These are phyloP conservation scores for Xylaria bambusicola DNA, from an alignment of 495 filamentous ascomycete genomes.

Conservation along the genomic window DNA sequence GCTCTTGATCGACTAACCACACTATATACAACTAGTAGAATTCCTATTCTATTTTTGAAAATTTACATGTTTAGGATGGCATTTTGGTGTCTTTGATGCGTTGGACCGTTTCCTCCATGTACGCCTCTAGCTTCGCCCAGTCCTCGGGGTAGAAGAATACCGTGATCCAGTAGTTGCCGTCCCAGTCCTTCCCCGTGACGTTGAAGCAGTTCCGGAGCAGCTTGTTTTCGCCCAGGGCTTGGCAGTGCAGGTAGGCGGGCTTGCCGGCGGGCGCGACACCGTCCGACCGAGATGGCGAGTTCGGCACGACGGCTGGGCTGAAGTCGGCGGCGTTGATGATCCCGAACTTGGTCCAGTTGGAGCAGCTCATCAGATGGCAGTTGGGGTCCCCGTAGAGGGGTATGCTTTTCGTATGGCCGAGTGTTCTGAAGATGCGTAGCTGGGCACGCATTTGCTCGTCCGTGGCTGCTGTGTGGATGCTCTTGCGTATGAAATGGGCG, in stretches of 20 bases:
- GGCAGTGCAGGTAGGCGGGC: conserved; percentile 10
- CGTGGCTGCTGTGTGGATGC: conserved; percentile 5
- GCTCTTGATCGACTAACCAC: too few relatives aligned
- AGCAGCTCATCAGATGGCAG: conserved; percentile 5
- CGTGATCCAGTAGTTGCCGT: conserved; percentile 17
- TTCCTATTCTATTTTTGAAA: too few relatives aligned
- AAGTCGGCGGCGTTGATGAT: conserved; percentile 11
- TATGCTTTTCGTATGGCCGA: conserved; percentile 2
- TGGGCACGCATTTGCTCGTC: conserved; percentile 16
- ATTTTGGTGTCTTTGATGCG: not conserved
- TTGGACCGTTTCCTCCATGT: conserved; percentile 9
- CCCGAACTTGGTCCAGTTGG: conserved; percentile 18
- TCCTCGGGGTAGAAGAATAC: conserved; percentile 17
- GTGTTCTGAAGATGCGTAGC: conserved; percentile 11
- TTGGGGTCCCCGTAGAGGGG: conserved; percentile 1
- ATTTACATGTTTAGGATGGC: too few relatives aligned
- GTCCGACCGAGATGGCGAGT: not conserved
- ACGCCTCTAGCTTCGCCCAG: conserved; percentile 10
- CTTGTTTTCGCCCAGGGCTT: conserved; percentile 10
- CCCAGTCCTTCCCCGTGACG: conserved; percentile 12
- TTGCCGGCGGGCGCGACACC: not conserved
- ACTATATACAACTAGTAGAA: too few relatives aligned
- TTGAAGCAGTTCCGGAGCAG: conserved; percentile 11
- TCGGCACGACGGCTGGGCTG: not conserved
- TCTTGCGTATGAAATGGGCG: conserved; percentile 2